A percentile compares a stretch with the other conserved stretches of the same genome.
These are phyloP conservation scores for Chaetomiaceae sp. DNA, from an alignment of 2,329 filamentous ascomycete species.

Conservation along the genomic window DNA sequence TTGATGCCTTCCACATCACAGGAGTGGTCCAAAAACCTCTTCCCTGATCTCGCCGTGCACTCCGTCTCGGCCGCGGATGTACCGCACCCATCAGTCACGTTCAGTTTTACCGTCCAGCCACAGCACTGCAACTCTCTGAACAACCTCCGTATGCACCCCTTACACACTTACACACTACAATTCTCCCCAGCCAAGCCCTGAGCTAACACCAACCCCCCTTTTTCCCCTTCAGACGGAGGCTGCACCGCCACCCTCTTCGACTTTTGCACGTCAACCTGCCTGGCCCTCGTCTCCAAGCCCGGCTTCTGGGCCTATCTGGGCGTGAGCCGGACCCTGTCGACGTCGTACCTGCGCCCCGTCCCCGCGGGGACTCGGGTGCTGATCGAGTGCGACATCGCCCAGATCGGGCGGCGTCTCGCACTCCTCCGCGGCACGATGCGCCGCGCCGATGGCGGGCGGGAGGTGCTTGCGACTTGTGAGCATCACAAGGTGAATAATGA, in stretches of 20 bases:
- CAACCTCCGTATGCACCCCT: constrained; percentile 41
- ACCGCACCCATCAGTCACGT: constrained; percentile 37
- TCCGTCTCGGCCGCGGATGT: constrained; percentile 33
- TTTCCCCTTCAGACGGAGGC: constrained; percentile 43
- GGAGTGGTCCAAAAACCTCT: constrained; percentile 40
- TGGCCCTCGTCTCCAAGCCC: constrained; percentile 52
- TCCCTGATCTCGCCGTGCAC: constrained; percentile 40
- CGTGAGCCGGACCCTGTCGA: constrained; percentile 60
- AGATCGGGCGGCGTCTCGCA: constrained; percentile 52
- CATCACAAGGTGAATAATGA: constrained; percentile 63
- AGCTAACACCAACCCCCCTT: not conserved
- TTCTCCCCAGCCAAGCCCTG: not conserved
- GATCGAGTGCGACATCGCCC: constrained; percentile 54
- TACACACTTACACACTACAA: not conserved
- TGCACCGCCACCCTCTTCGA: constrained; percentile 66
- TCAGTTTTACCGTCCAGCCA: constrained; percentile 30
- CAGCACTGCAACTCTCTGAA: constrained; percentile 49
- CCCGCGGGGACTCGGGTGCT: constrained; percentile 47
- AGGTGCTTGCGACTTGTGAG: constrained; percentile 54
- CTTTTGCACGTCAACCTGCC: constrained; percentile 55
- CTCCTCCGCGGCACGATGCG: constrained; percentile 52
- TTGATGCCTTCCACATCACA: not conserved
- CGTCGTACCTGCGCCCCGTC: constrained; percentile 63
- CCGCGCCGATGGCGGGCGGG: constrained; percentile 45
- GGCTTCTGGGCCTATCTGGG: constrained; percentile 61